Base-by-base conservation (phyloP, 306 rosid genomes). In the Abrus pulchellus region DNA sequence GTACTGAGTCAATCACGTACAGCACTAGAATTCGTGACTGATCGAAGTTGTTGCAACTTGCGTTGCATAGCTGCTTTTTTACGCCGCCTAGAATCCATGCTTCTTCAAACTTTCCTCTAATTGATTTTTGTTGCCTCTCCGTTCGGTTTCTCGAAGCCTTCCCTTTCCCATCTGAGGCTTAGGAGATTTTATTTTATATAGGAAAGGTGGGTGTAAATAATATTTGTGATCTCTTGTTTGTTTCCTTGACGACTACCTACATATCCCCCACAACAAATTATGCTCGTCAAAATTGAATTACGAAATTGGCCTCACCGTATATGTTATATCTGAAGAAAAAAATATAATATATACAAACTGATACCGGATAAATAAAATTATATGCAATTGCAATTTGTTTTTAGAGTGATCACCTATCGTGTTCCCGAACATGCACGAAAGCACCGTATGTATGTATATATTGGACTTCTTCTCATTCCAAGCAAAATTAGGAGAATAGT, bases 81-180 rank as follows among this genome's bases (percentile, higher is more conserved):
- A 61, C 78, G 50, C 29, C 72, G 84, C 61, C 79, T 82, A 5
- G 94, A 86, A 88, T 76, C 78, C 92, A 89, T 89, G 82, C 59
- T 85, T 71, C 65, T 41, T 32, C 7, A 9, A 44, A 9, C 9
- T 69, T 45, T 33, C 50, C 6, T 55, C 32, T 47, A 12, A 40
- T 77, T 59, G 76, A 45, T 62, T 75, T 71, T 76, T 81, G 52
- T n/a, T 72, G 10, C 57, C 60, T 63, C 50, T 43, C 20, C n/a
- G 52, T 70, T 28, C 33, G 20, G 41, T 11, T 52, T 70, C 75
- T 71, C 52, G 44, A 27, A 44, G 5, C 12, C n/a, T 57, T 59
- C 64, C 40, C 55, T 81, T 54, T 69, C 55, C 32, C 68, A 34
- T 73, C 7, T 55, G 28, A 29, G 67, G 78, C 57, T 73, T 67